Base-by-base conservation (phyloP, 306 rosid genomes). In the Rosa persica region DNA sequence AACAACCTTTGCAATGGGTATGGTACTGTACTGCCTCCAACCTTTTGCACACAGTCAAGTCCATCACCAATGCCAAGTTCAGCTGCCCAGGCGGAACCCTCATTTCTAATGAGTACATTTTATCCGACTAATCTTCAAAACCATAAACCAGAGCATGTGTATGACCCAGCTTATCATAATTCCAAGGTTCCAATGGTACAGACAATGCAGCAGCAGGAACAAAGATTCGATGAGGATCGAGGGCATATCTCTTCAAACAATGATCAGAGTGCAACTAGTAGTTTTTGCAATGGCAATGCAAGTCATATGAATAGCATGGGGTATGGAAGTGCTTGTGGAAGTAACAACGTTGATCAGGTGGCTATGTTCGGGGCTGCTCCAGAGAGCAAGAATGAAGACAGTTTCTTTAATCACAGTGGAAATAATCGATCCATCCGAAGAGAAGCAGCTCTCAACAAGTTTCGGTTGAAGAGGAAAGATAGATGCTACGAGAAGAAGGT, bases 401-500 rank as follows among this genome's bases (percentile, higher is more conserved):
- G 70, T 58, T 52, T 81, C 75, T 73, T 79, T 70, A 47, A 77
- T 74, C 88, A 77, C 46, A 80, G 70, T 23, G 88, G 81, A 65
- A 84, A 81, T 79, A 75, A 89, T 78, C 89, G 94, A 22, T 85
- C 91, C 38, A 83, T 80, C 20, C 94, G 60, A 73, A 89, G 99
- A 86, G 98, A 93, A 87, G 96, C 90, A 36, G 98, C 98, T 71
- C 88, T 96, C 42, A 88, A 84, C 76, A 96, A 96, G 87, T 96
- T 96, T 67, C 93, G 99, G 27, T 65, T 91, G 92, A 93, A 96
- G 82, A 76, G 99, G 74, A 96, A 96, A 88, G 98, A 93, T 81
- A 88, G 98, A 86, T 96, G 99, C 86, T 96, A 81, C 19, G 98
- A 93, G 58, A 96, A 96, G 87, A 96, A 93, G 99, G 99, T 96